These are phyloP conservation scores for Massarina eburnea DNA, from an alignment of 2,329 filamentous ascomycete species.

Conservation along the genomic window DNA sequence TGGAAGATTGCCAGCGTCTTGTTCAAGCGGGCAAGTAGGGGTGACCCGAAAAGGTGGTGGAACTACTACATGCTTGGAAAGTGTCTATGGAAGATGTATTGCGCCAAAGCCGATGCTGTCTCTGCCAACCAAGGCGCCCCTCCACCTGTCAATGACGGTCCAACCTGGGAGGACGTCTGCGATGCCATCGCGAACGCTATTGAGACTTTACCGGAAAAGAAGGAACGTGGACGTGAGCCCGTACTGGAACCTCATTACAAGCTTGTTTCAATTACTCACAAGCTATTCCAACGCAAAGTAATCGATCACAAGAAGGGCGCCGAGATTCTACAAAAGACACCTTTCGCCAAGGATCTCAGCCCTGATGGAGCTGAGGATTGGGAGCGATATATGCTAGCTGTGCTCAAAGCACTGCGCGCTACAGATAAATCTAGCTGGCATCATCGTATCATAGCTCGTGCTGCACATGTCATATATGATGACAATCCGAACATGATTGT, in stretches of 20 bases:
- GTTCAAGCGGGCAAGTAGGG: constrained; percentile 60
- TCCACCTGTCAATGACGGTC: constrained; percentile 16
- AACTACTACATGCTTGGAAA: constrained; percentile 71
- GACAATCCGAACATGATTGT: constrained; percentile 54
- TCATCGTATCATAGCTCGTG: constrained; percentile 82
- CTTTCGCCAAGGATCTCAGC: constrained; percentile 57
- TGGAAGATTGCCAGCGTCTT: constrained; percentile 67
- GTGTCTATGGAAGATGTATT: constrained; percentile 72
- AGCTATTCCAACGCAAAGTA: constrained; percentile 64
- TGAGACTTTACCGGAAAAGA: constrained; percentile 61
- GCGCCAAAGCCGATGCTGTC: constrained; percentile 44
- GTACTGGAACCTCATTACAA: constrained; percentile 93
- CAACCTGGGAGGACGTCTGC: constrained; percentile 52
- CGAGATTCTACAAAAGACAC: constrained; percentile 55
- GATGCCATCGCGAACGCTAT: constrained; percentile 62
- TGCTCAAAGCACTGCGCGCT: constrained; percentile 59
- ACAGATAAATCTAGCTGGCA: constrained; percentile 96
- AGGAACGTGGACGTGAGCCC: constrained; percentile 68
- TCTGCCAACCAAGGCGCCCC: constrained; percentile 34
- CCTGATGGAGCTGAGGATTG: constrained; percentile 56
- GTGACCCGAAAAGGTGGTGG: constrained; percentile 65
- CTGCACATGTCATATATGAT: constrained; percentile 64
- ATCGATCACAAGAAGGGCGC: constrained; percentile 51
- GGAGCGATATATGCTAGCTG: constrained; percentile 64
- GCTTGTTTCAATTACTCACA: constrained; percentile 78